Percentiles rank a stretch among this genome's conserved stretches.
Conservation (phyloP, 805 yeast genomes). For the Pichia cephalocereana region DNA sequence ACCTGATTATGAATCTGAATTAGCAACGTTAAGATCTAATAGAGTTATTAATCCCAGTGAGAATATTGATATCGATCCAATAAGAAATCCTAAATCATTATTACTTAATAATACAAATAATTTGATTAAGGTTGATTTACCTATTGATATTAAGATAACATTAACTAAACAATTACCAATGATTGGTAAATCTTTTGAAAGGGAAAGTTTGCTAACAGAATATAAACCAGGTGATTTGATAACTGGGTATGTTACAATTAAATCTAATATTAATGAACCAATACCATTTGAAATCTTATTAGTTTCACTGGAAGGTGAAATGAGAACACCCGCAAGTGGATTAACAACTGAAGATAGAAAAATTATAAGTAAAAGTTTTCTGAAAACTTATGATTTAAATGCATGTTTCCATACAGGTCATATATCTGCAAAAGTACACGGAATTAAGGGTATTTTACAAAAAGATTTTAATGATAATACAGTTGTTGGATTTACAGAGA, state of each 20-base stretch:
- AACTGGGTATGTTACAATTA: conserved; percentile 44
- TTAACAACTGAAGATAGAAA: conserved; percentile 1
- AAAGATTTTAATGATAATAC: conserved; percentile 19
- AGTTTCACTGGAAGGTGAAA: conserved; percentile 45
- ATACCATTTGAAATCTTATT: conserved; percentile 55
- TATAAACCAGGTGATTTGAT: conserved; percentile 63
- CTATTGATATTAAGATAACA: conserved; percentile 15
- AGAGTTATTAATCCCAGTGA: background rate
- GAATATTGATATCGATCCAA: conserved; percentile 10
- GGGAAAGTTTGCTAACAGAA: conserved; percentile 33
- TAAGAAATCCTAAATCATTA: conserved; percentile 12
- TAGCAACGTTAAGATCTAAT: background rate
- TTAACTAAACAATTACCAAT: conserved; percentile 36
- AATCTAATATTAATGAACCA: conserved; percentile 29
- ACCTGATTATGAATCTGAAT: conserved; percentile 14
- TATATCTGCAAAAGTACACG: conserved; percentile 10
- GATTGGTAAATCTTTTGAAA: conserved; percentile 10
- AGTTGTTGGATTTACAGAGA: conserved; percentile 32
- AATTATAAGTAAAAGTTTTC: conserved; percentile 26
- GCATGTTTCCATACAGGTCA: conserved; percentile 39
- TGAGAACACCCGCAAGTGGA: conserved; percentile 15
- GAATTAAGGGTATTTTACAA: background rate
- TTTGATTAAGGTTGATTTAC: conserved; percentile 14
- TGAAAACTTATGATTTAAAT: conserved; percentile 38
- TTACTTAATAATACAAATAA: conserved; percentile 19